Evolutionary conservation across 108 stramenopile genomes (phyloP), one percentile per base, ranked within the genome.

Genomic region (Pseudonitzschia multiseries): DNA sequence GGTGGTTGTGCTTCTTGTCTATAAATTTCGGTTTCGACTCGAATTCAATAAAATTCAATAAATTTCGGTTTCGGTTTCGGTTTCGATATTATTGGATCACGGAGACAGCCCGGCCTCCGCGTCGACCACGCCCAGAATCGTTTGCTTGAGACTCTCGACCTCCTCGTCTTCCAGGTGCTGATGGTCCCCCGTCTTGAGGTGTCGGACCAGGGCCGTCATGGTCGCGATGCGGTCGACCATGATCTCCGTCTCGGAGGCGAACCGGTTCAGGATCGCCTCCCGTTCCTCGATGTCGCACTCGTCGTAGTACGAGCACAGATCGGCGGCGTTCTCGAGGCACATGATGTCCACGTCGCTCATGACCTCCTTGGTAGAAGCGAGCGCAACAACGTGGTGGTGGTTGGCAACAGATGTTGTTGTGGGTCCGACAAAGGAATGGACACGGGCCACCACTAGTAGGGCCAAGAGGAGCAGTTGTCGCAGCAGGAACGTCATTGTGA

Each of bases 241-340:
- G 36, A 62, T 62, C 61, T 62, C 32, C 20, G 61, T 62, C 32
- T 62, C 33, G 32, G 32, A 15, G 29, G 61, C 32, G 33, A 62
- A 62, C 31, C 61, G 29, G 15, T 62, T 62, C 17, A 62, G 29
- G 20, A 62, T 33, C 33, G 61, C 61, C 61, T 62, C 61, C 8
- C 61, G 61, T 2, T 62, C 61, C 0, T 62, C 61, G 33, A 62
- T 62, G 18, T 62, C 61, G 32, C 61, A 62, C 20, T 62, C 61
- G 26, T 62, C 61, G 36, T 62, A 62, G 33, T 40, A 62, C 9
- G 61, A 62, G 40, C 61, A 62, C 32, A 62, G n/a, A 62, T 62
- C 61, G n/a, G 61, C 61, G 29, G 61, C 26, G 29, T 62, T 62
- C 32, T 62, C 61, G 2, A 62, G 32, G n/a, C 61, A 62, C 61